phyloP scores from a whole-genome alignment of 2,329 filamentous ascomycete species.

The Neonectria neomacrospora region DNA sequence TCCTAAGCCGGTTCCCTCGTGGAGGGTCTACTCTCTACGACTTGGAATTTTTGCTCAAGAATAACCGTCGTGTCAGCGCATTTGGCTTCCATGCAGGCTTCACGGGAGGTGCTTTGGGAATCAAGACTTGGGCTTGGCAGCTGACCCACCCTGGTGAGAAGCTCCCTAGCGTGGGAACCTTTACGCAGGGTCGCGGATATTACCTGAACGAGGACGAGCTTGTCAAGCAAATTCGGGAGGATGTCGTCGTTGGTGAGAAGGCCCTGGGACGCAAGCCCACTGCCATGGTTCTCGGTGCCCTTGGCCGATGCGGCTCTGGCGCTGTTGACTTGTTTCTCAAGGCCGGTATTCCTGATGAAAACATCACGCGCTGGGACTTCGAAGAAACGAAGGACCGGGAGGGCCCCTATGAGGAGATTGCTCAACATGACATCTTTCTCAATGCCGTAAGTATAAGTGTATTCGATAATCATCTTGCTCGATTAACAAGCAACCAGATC shows the following conservation, averaged over 20 bases:
- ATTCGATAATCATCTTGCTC: not conserved
- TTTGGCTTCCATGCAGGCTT: conserved; percentile 83
- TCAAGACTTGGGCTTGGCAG: conserved; percentile 88
- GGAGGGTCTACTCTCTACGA: conserved; percentile 75
- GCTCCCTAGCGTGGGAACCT: conserved; percentile 62
- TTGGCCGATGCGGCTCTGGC: conserved; percentile 86
- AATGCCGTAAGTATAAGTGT: conserved; percentile 61
- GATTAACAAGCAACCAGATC: conserved; percentile 60
- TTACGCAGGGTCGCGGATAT: conserved; percentile 62
- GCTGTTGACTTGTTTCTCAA: conserved; percentile 83
- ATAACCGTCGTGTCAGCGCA: conserved; percentile 75
- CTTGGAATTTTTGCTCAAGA: conserved; percentile 85
- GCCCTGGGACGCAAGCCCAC: conserved; percentile 75
- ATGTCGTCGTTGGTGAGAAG: conserved; percentile 75
- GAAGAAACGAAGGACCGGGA: conserved; percentile 74
- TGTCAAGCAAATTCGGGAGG: conserved; percentile 48
- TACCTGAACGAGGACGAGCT: conserved; percentile 78
- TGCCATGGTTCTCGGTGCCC: conserved; percentile 85
- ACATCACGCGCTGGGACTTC: conserved; percentile 75
- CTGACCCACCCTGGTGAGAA: conserved; percentile 75
- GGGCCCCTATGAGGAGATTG: conserved; percentile 83
- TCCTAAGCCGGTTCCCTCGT: conserved; percentile 81
- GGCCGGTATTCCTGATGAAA: conserved; percentile 64
- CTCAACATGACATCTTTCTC: conserved; percentile 79
- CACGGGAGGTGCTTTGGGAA: conserved; percentile 76